Evolutionary conservation across 2,329 filamentous ascomycete genomes (phyloP).

Genomic region (Cytospora piceae): DNA sequence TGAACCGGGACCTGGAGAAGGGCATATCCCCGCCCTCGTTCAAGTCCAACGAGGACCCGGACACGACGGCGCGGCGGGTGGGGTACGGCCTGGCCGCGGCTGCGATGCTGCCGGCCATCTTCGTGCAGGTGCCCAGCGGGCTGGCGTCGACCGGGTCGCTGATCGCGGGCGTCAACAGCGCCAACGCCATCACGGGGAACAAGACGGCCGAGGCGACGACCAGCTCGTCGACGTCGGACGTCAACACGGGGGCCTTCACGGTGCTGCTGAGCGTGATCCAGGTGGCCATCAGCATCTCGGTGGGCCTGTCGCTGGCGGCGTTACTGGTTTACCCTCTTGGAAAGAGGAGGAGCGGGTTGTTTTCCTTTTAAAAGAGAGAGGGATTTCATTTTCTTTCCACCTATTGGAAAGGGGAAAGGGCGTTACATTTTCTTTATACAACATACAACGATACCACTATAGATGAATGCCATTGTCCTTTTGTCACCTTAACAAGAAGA

Average conservation of each 20-base stretch:
- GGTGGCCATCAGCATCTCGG: constrained; percentile 65
- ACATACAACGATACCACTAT: background rate
- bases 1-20: constrained; percentile 34
- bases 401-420: background rate
- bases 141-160: constrained; percentile 64
- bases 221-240: constrained; percentile 34
- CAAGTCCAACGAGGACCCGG: constrained; percentile 34
- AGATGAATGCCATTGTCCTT: constrained; percentile 1
- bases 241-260: constrained; percentile 54
- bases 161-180: constrained; percentile 59
- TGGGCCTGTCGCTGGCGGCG: constrained; percentile 61
- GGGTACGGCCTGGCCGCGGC: constrained; percentile 82
- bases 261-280: constrained; percentile 63
- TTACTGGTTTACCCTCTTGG: constrained; percentile 60
- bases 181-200: constrained; percentile 57
- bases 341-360: constrained; percentile 61
- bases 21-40: constrained; percentile 34
- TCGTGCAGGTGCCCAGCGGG: constrained; percentile 68
- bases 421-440: background rate
- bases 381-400: background rate
- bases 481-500: background rate
- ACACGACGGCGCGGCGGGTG: constrained; percentile 44
- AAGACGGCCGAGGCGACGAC: constrained; percentile 38
- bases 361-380: constrained; percentile 49
- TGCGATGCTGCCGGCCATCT: constrained; percentile 85